phyloP scores from a whole-genome alignment of 2,329 filamentous ascomycete species.

The Phialocephala sp. region DNA sequence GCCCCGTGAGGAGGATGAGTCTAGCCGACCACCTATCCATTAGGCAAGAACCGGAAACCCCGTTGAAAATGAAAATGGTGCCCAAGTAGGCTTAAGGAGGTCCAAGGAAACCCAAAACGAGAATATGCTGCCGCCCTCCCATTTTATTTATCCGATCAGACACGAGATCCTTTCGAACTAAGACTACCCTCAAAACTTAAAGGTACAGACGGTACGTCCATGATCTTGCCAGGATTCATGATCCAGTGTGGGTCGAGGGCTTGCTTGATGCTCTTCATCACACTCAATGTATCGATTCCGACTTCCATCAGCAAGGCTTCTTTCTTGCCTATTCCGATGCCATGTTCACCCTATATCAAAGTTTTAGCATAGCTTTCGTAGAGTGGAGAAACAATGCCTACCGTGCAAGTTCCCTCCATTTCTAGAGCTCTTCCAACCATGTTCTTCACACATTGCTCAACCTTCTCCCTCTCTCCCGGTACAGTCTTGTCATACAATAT shows the following conservation, averaged over 20 bases:
- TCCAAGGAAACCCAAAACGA: neutral
- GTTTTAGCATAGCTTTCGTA: conserved; percentile 5
- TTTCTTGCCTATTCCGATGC: conserved; percentile 87
- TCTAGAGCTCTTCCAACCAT: conserved; percentile 91
- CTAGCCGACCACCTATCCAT: conserved; percentile 18
- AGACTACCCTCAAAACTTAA: neutral
- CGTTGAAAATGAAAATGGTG: neutral
- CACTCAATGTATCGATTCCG: conserved; percentile 76
- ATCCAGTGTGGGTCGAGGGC: conserved; percentile 86
- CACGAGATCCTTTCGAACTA: neutral
- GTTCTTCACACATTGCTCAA: conserved; percentile 81
- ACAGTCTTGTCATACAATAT: conserved; percentile 84
- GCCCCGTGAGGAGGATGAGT: conserved; percentile 34
- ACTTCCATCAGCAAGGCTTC: conserved; percentile 79
- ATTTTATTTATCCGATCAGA: neutral
- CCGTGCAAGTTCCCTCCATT: conserved; percentile 91
- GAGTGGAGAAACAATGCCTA: conserved; percentile 40
- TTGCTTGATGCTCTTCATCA: conserved; percentile 86
- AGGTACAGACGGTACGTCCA: conserved; percentile 61
- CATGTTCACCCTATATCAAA: conserved; percentile 71
- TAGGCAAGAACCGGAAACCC: neutral
- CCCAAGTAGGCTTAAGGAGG: neutral
- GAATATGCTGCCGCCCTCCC: conserved; percentile 7
- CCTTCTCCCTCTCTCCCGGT: conserved; percentile 72
- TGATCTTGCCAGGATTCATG: conserved; percentile 92